These are phyloP conservation scores for Backusella luteola DNA, from an alignment of 192 early-diverging fungal species.

Conservation along the genomic window DNA sequence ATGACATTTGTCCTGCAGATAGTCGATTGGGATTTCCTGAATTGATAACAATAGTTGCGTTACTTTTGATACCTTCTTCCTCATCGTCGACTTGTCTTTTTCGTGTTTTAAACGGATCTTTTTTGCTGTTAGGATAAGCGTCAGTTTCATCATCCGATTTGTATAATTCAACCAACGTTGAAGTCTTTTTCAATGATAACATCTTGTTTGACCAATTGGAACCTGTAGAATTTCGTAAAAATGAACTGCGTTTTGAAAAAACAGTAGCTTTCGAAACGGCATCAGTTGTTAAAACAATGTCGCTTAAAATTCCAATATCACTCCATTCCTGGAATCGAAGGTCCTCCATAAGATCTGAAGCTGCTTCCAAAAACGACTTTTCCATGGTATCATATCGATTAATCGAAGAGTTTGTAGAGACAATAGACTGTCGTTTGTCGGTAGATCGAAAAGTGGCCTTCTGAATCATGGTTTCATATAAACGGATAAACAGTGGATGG, in stretches of 20 bases:
- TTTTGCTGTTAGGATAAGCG: not conserved
- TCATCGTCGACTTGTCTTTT: not conserved
- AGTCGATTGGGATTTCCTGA: not conserved
- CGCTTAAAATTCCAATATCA: constrained; percentile 17
- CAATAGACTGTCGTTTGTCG: not conserved
- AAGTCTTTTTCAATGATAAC: not conserved
- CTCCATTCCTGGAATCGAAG: not conserved
- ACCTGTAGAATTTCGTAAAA: not conserved
- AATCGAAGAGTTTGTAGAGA: not conserved
- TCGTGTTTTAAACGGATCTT: not conserved
- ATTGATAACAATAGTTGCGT: not conserved
- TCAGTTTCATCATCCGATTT: constrained; percentile 1
- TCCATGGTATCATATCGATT: constrained; percentile 10
- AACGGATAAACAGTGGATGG: constrained; percentile 16
- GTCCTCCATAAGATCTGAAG: not conserved
- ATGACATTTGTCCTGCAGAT: constrained; percentile 4
- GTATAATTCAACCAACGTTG: not conserved
- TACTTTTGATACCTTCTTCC: not conserved
- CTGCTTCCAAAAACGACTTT: constrained; percentile 10
- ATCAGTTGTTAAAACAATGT: constrained; percentile 17
- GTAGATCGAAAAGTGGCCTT: not conserved
- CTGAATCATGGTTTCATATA: constrained; percentile 13
- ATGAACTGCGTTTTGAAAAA: not conserved
- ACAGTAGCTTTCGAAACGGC: constrained; percentile 4
- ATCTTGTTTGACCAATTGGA: constrained; percentile 2